These are phyloP conservation scores for Heliamphora pulchella DNA, from an alignment of 179 eudicot genomes.

Conservation along the genomic window DNA sequence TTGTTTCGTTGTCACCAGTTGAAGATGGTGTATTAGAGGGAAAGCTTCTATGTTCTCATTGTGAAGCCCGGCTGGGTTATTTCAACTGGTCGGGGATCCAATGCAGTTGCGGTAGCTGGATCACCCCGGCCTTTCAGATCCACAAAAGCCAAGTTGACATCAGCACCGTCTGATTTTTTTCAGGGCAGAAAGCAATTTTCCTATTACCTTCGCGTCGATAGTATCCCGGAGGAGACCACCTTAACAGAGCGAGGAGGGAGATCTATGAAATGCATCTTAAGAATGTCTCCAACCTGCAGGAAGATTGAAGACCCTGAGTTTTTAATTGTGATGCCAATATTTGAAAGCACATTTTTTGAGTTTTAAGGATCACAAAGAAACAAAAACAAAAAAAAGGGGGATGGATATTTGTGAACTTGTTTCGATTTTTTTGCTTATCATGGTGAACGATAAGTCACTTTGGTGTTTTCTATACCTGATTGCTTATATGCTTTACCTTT, in stretches of 20 bases:
- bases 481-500: no score
- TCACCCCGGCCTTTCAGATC: conserved; percentile 94
- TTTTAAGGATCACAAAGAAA: background rate
- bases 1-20: conserved; percentile 32
- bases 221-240: background rate
- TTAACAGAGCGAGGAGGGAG: background rate
- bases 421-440: background rate
- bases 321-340: conserved; percentile 2
- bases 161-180: conserved; percentile 46
- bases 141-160: conserved; percentile 74
- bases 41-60: conserved; percentile 65
- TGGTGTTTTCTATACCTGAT: no score
- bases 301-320: no score
- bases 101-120: conserved; percentile 97
- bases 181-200: background rate
- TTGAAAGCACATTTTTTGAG: conserved; percentile 1
- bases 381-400: background rate
- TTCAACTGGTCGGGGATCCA: conserved; percentile 97
- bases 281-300: background rate
- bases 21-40: conserved; percentile 94
- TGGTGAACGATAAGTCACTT: no score
- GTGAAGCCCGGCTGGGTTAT: conserved; percentile 88
- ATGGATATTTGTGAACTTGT: background rate
- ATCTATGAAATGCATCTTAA: background rate
- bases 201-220: background rate